Evolutionary conservation across 768 basidiomycete genomes (phyloP), one percentile per base, ranked within the genome.

Genomic region (Rhodocollybia butyracea): DNA sequence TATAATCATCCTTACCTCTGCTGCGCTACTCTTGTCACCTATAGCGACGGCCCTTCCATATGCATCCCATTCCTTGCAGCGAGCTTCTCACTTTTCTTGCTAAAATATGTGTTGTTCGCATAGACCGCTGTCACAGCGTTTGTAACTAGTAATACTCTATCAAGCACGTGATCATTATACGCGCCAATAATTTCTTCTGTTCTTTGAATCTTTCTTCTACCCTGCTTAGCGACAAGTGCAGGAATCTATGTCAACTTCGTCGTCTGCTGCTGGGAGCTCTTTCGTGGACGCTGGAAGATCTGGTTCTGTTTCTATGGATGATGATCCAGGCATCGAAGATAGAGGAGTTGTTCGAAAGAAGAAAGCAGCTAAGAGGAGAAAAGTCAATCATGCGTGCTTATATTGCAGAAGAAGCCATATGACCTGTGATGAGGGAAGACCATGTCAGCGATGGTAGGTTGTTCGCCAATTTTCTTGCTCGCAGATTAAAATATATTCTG

Each of bases 351-450:
- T 59, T 11, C 77, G 75, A 62, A 77, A 77, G 64, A 77, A 79
- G 70, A 81, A 81, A 63, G 70, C 73, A 17, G 64, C 82, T 11
- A 91, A 89, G 71, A 74, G 91, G 59, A 75, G 91, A 54, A 94
- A 94, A 68, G 91, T 92, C 56, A 92, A 92, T 68, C 92, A 94
- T 73, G 94, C 94, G 5, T 97, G 94, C 67, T 74, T 97, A 40
- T 97, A 95, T 70, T 97, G 94, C 72, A 80, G 93, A 66, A 77
- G 91, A 57, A 93, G 91, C 76, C 90, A 91, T 82, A 91, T 93
- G 90, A 91, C 89, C 7, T 92, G 91, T 73, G 91, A 92, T 66
- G 91, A 91, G 63, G 89, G 89, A 17, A 75, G 89, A 34, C 94
- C 94, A 15, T 97, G 95, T 69, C 89, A 94, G 63, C 84, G 95